Percentiles rank a stretch among this genome's conserved stretches.
phyloP scores from a whole-genome alignment of 2,329 filamentous ascomycete species.

The Microsporum ferrugineum region DNA sequence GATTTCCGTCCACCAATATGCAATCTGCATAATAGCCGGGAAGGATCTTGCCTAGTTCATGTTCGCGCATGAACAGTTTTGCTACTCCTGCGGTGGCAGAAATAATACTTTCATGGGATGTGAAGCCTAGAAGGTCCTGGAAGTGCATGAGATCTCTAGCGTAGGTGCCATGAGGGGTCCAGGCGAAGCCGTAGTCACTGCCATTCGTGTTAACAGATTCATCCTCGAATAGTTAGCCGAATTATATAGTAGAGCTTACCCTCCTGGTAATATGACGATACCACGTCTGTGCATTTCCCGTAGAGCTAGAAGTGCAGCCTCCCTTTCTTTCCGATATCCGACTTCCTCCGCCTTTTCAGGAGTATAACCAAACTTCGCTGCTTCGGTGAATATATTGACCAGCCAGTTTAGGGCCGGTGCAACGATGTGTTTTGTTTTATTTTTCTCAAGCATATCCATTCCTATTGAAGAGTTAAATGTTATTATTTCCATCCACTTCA shows the following conservation, averaged over 20 bases:
- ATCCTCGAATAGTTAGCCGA: background rate
- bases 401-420: slow-evolving; percentile 38
- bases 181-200: slow-evolving; percentile 39
- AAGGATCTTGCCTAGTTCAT: slow-evolving; percentile 32
- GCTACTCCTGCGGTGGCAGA: slow-evolving; percentile 34
- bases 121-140: slow-evolving; percentile 36
- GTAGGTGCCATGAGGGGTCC: slow-evolving; percentile 41
- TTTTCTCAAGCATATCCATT: slow-evolving; percentile 27
- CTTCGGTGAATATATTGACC: slow-evolving; percentile 29
- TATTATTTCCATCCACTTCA: background rate
- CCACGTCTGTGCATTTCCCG: slow-evolving; percentile 38
- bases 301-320: slow-evolving; percentile 29
- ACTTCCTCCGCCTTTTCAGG: slow-evolving; percentile 34
- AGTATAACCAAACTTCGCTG: slow-evolving; percentile 33
- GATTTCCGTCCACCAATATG: slow-evolving; percentile 39
- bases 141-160: slow-evolving; percentile 39
- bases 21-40: slow-evolving; percentile 36
- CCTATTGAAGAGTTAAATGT: slow-evolving; percentile 13
- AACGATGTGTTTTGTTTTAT: slow-evolving; percentile 32
- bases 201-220: background rate
- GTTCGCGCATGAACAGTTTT: slow-evolving; percentile 31
- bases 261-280: slow-evolving; percentile 37
- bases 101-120: slow-evolving; percentile 35
- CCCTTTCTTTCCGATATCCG: slow-evolving; percentile 36
- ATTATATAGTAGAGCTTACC: slow-evolving; percentile 5